Evolutionary conservation across 768 basidiomycete genomes (phyloP).

Genomic region (Pulveroboletus sp.): DNA sequence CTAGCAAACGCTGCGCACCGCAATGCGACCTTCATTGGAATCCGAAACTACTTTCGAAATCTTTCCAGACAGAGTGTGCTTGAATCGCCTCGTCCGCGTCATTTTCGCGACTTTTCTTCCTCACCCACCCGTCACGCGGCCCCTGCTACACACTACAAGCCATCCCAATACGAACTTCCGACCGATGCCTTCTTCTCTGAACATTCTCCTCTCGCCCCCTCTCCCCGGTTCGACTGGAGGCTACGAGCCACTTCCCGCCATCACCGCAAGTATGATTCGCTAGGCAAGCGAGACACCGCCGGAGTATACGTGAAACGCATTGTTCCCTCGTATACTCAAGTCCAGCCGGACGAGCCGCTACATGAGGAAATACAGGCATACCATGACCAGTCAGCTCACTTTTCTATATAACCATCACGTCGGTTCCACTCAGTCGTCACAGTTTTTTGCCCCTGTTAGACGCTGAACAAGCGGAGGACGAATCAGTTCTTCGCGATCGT

Average conservation of each 20-base stretch:
- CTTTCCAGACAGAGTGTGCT: constrained; percentile 11
- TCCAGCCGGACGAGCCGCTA: constrained; percentile 39
- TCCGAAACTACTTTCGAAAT: constrained; percentile 27
- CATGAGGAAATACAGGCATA: constrained; percentile 55
- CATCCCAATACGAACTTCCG: constrained; percentile 21
- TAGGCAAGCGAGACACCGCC: constrained; percentile 7
- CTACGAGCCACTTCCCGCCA: constrained; percentile 49
- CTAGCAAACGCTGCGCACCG: constrained; percentile 7
- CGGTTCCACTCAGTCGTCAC: background rate
- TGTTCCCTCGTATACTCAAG: constrained; percentile 32
- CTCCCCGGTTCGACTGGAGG: constrained; percentile 60
- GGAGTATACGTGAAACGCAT: constrained; percentile 37
- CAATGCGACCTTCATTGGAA: constrained; percentile 29
- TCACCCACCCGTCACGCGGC: constrained; percentile 6
- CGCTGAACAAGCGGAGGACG: constrained; percentile 65
- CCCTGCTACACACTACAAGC: constrained; percentile 10
- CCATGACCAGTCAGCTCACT: constrained; percentile 44
- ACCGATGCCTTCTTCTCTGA: constrained; percentile 30
- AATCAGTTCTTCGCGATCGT: constrained; percentile 57
- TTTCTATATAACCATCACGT: background rate
- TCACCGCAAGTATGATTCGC: constrained; percentile 12
- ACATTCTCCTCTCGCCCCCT: constrained; percentile 24
- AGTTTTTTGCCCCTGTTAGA: constrained; percentile 49
- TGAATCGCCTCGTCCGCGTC: background rate
- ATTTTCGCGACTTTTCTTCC: constrained; percentile 13